A percentile compares a stretch with the other conserved stretches of the same genome.
Evolutionary conservation across 495 filamentous ascomycete species (phyloP).

Genomic region (Venustampulla echinocandica): DNA sequence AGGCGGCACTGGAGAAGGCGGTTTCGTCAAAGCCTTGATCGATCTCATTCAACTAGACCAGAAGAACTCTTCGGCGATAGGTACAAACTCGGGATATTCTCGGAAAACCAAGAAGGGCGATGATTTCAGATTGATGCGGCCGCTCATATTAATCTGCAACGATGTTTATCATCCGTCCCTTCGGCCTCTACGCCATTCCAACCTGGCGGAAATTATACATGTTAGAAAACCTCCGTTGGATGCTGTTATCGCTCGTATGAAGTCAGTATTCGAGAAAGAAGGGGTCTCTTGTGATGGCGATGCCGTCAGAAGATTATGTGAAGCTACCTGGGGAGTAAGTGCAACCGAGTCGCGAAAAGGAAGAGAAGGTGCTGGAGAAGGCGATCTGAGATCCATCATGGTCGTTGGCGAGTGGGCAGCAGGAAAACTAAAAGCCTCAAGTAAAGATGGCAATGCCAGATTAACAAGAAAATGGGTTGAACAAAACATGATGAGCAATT

Average conservation of each 20-base stretch:
- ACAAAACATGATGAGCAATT: slow-evolving; percentile 58
- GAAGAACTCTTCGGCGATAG: slow-evolving; percentile 50
- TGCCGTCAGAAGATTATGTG: slow-evolving; percentile 80
- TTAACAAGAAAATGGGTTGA: slow-evolving; percentile 83
- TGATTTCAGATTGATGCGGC: slow-evolving; percentile 74
- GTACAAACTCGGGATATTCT: slow-evolving; percentile 27
- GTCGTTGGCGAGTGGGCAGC: slow-evolving; percentile 95
- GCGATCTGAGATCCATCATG: slow-evolving; percentile 86
- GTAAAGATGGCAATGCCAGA: slow-evolving; percentile 25
- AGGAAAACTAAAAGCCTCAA: slow-evolving; percentile 56
- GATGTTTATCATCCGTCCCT: slow-evolving; percentile 93
- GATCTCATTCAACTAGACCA: slow-evolving; percentile 80
- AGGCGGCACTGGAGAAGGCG: slow-evolving; percentile 61
- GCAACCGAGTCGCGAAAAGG: slow-evolving; percentile 21
- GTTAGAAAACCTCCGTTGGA: slow-evolving; percentile 81
- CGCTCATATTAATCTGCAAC: slow-evolving; percentile 91
- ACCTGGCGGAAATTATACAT: slow-evolving; percentile 82
- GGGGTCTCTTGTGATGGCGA: slow-evolving; percentile 78
- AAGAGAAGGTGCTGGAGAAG: slow-evolving; percentile 57
- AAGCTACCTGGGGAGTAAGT: slow-evolving; percentile 83
- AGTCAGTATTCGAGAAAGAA: slow-evolving; percentile 75
- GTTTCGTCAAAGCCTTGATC: slow-evolving; percentile 90
- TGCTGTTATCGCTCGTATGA: slow-evolving; percentile 74
- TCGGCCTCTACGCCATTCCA: slow-evolving; percentile 70
- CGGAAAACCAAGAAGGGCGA: slow-evolving; percentile 60